Evolutionary conservation across 345 rosid species (phyloP).

Genomic region (Lepidium didymum): DNA sequence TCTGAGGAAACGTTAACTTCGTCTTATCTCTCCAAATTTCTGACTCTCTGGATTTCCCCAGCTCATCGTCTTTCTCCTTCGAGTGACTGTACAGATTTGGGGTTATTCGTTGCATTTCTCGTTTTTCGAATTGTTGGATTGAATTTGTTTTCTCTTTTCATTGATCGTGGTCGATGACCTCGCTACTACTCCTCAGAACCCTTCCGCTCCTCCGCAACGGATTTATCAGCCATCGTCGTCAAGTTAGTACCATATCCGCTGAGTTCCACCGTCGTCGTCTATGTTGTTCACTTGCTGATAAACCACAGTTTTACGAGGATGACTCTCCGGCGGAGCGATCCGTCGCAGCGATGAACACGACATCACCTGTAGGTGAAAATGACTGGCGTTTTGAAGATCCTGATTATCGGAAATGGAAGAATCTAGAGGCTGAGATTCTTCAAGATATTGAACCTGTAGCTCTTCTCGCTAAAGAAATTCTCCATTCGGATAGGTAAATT

Average conservation of each 20-base stretch:
- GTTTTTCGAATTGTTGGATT: background rate
- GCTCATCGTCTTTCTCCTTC: background rate
- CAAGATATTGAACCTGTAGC: constrained; percentile 48
- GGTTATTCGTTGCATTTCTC: background rate
- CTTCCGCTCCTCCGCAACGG: constrained; percentile 42
- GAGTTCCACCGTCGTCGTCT: constrained; percentile 29
- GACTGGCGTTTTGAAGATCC: constrained; percentile 47
- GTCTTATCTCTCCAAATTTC: constrained; percentile 19
- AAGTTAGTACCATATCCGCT: constrained; percentile 18
- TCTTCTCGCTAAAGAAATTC: constrained; percentile 57
- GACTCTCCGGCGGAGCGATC: constrained; percentile 30
- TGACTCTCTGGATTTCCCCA: background rate
- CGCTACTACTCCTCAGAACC: constrained; percentile 53
- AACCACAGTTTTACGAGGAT: constrained; percentile 34
- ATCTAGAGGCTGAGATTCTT: constrained; percentile 63
- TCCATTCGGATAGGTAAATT: constrained; percentile 64
- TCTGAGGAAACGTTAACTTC: background rate
- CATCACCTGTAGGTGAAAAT: constrained; percentile 29
- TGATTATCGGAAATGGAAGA: constrained; percentile 75
- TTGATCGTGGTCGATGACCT: constrained; percentile 24
- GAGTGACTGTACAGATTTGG: background rate
- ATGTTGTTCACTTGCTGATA: constrained; percentile 30
- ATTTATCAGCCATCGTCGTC: constrained; percentile 24
- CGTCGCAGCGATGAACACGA: constrained; percentile 19
- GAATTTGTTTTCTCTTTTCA: background rate